These are phyloP conservation scores for Pseudocercospora vitis DNA, from an alignment of 2,329 filamentous ascomycete species.

Conservation along the genomic window DNA sequence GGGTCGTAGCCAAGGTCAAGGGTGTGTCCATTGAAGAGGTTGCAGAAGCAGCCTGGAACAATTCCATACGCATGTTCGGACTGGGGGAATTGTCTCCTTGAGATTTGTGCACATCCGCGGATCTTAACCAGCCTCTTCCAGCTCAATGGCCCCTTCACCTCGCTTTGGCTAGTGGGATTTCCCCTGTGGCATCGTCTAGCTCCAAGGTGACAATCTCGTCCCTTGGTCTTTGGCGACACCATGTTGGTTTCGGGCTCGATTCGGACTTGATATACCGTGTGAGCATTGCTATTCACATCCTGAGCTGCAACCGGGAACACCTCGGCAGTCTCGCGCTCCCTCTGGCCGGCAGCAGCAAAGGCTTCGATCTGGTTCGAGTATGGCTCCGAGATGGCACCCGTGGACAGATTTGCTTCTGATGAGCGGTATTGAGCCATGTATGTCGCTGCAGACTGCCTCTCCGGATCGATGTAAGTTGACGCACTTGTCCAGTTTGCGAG, in stretches of 20 bases:
- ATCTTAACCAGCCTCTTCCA: too few relatives aligned
- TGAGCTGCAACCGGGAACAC: too few relatives aligned
- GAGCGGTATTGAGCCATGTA: conserved; percentile 14
- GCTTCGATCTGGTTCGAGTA: background rate
- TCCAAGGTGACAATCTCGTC: conserved; percentile 15
- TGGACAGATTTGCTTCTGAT: background rate
- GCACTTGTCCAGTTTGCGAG: background rate
- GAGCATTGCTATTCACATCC: background rate
- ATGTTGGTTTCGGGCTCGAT: background rate
- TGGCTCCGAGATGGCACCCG: background rate
- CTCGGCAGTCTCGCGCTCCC: too few relatives aligned
- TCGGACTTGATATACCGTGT: background rate
- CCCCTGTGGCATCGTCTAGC: conserved; percentile 16
- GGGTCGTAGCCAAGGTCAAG: conserved; percentile 84
- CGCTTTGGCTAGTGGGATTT: background rate
- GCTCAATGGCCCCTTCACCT: background rate
- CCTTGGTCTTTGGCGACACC: background rate
- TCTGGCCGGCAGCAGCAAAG: background rate
- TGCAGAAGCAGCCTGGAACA: conserved; percentile 79
- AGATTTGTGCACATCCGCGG: too few relatives aligned
- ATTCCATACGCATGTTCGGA: conserved; percentile 77
- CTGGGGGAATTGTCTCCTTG: conserved; percentile 53
- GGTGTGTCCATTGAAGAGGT: conserved; percentile 76
- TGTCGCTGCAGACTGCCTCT: background rate
- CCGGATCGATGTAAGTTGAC: conserved; percentile 5